Conservation (phyloP, 495 filamentous ascomycete species). For the Penicillium ochrochloron region DNA sequence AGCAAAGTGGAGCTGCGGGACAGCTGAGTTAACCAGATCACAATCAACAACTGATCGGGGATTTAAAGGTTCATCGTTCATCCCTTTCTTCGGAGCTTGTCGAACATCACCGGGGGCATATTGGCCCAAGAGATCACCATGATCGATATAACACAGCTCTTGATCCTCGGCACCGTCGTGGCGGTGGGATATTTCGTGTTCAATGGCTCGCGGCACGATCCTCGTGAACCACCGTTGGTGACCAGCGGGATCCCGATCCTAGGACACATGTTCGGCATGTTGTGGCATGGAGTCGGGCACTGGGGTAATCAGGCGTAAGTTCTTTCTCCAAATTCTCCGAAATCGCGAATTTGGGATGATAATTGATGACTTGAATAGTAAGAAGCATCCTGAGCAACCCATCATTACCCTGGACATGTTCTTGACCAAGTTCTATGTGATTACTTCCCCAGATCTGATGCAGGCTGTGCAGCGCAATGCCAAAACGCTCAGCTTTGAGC, state of each 20-base stretch:
- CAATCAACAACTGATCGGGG: background rate
- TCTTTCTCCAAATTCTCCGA: background rate
- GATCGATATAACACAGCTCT: conserved; percentile 18
- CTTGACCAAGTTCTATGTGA: conserved; percentile 48
- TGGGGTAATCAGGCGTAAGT: conserved; percentile 25
- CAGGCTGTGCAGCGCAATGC: conserved; percentile 46
- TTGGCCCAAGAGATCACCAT: conserved; percentile 10
- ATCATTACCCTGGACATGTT: conserved; percentile 51
- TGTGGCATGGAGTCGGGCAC: conserved; percentile 45
- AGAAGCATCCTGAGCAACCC: conserved; percentile 31
- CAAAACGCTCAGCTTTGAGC: conserved; percentile 48
- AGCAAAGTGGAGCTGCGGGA: background rate
- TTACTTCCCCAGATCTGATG: conserved; percentile 47
- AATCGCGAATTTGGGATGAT: background rate
- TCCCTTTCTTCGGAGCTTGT: background rate
- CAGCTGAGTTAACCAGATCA: background rate
- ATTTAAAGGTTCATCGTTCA: background rate
- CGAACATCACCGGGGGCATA: background rate
- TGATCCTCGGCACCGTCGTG: conserved; percentile 18
- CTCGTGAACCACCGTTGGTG: conserved; percentile 51
- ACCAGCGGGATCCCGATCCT: conserved; percentile 44
- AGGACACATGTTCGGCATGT: conserved; percentile 50
- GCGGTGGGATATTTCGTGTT: conserved; percentile 21
- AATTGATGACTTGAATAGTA: conserved; percentile 16
- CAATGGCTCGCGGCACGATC: conserved; percentile 29